phyloP scores from a whole-genome alignment of 1,284 basidiomycete genomes.

The Xanthoconium separans region DNA sequence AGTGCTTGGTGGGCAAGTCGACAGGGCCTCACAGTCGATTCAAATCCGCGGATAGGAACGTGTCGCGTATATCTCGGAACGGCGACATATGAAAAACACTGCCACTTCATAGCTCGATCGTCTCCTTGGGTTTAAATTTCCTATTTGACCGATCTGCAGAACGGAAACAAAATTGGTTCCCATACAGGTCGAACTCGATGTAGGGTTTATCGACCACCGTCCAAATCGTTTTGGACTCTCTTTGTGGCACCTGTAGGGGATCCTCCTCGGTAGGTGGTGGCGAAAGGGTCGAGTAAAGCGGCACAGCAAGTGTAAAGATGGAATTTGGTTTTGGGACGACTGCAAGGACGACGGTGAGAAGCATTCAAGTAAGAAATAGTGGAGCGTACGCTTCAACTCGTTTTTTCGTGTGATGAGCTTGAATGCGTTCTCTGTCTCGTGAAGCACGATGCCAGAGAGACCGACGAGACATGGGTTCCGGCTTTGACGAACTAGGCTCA shows the following conservation, averaged over 20 bases:
- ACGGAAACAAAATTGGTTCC: conserved; percentile 82
- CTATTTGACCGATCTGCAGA: conserved; percentile 76
- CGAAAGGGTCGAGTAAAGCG: conserved; percentile 56
- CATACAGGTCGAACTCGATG: conserved; percentile 76
- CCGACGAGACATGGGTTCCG: conserved; percentile 76
- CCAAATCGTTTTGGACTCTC: not conserved
- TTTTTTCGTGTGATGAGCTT: conserved; percentile 70
- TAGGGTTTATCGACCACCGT: conserved; percentile 62
- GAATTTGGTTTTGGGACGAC: conserved; percentile 78
- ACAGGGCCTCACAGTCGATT: too few species aligned
- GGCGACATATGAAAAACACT: too few species aligned
- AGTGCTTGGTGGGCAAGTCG: too few species aligned
- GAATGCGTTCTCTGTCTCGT: conserved; percentile 85
- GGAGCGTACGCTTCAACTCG: conserved; percentile 63
- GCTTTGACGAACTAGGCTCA: conserved; percentile 59
- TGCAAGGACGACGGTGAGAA: conserved; percentile 31
- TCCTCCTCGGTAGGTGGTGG: conserved; percentile 25
- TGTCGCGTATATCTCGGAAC: too few species aligned
- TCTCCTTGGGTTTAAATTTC: conserved; percentile 86
- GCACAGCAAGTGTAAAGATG: conserved; percentile 71
- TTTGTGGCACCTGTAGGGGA: too few species aligned
- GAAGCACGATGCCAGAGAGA: conserved; percentile 74
- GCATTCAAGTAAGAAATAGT: not conserved
- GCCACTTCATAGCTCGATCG: conserved; percentile 56
- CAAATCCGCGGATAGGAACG: too few species aligned